Conservation (phyloP, 2,329 filamentous ascomycete genomes). For the Colletotrichum sp. region DNA sequence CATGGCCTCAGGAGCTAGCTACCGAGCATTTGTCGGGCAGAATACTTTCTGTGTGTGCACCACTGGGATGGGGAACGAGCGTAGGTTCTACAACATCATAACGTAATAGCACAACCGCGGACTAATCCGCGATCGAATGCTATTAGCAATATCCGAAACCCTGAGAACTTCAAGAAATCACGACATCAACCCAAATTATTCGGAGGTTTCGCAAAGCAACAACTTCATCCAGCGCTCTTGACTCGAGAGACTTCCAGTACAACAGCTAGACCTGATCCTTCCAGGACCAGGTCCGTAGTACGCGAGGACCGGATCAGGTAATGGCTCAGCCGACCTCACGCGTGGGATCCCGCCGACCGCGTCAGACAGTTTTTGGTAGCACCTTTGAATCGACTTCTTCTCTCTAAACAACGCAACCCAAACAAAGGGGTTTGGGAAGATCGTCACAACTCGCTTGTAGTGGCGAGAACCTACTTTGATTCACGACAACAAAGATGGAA, state of each 20-base stretch:
- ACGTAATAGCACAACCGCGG: neutral
- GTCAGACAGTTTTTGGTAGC: neutral
- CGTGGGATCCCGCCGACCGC: neutral
- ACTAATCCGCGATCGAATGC: rapidly evolving
- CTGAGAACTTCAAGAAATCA: neutral
- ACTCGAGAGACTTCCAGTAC: neutral
- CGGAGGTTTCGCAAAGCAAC: neutral
- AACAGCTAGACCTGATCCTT: neutral
- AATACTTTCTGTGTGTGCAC: neutral
- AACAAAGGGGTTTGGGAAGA: neutral
- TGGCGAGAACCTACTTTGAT: rapidly evolving
- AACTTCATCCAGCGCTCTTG: neutral
- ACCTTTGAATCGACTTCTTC: neutral
- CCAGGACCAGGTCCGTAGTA: neutral
- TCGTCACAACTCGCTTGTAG: neutral
- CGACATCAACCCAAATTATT: neutral
- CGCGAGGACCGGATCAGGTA: neutral
- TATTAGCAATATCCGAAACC: neutral
- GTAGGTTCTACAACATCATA: neutral
- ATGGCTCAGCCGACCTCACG: neutral
- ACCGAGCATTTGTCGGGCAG: neutral
- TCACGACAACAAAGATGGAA: neutral
- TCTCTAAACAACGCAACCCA: neutral
- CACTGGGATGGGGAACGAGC: neutral
- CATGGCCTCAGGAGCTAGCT: neutral